Conservation (phyloP, 768 basidiomycete species). For the Flagelloscypha sp. region DNA sequence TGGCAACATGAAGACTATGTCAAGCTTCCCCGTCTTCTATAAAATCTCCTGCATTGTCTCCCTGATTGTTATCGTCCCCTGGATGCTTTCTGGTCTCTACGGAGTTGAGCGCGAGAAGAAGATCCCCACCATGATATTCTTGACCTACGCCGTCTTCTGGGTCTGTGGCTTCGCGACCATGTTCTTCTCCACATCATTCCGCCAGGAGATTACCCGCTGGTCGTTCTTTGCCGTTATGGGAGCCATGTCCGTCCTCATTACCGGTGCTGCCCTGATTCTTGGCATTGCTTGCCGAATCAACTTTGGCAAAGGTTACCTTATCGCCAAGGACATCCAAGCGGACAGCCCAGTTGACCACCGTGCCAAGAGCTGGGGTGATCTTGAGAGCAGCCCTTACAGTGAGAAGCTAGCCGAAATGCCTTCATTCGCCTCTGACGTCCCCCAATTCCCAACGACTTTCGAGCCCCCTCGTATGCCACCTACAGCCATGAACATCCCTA, state of each 20-base stretch:
- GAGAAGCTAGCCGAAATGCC: too few relatives aligned
- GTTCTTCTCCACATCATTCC: constrained; percentile 35
- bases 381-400: too few relatives aligned
- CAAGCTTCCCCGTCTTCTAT: constrained; percentile 20
- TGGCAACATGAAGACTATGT: constrained; percentile 31
- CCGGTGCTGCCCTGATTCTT: constrained; percentile 26
- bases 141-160: constrained; percentile 30
- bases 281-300: constrained; percentile 37
- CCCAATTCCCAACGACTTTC: too few relatives aligned
- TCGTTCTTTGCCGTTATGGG: constrained; percentile 37
- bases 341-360: too few relatives aligned
- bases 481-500: too few relatives aligned
- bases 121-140: constrained; percentile 29
- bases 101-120: constrained; percentile 34
- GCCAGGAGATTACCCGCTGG: constrained; percentile 39
- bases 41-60: constrained; percentile 26
- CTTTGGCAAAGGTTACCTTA: constrained; percentile 43
- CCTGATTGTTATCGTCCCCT: constrained; percentile 22
- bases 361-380: too few relatives aligned
- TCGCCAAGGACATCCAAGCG: too few relatives aligned
- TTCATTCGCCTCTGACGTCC: too few relatives aligned
- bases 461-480: too few relatives aligned
- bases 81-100: neutral
- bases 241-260: constrained; percentile 27
- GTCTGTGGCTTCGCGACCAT: constrained; percentile 34